Evolutionary conservation across 768 basidiomycete genomes (phyloP), one percentile per base, ranked within the genome.

Genomic region (Tylopilus intermedius): DNA sequence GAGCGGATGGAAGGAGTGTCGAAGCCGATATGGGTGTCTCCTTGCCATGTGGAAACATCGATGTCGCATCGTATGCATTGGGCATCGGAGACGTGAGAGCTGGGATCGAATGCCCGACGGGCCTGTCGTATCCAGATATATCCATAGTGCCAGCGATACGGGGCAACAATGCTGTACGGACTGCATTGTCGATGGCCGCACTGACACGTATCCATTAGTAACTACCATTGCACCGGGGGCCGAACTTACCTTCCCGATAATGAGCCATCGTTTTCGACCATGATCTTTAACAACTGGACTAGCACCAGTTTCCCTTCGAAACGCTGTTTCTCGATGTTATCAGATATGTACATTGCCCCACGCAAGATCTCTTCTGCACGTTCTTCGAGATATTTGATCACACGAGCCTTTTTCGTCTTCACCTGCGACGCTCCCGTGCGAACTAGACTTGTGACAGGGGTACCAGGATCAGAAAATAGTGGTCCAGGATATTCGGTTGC

Each of bases 191-290:
- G 13, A 89, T 75, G 53, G 82, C 74, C 38, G 86, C 71, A 47
- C 84, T 76, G 76, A 47, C 41, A 14, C 11, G 21, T n/a, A 47
- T 38, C n/a, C 44, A 29, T 69, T 33, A 69, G 67, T 18, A 50
- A 56, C 35, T 30, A 32, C 24, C 41, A 38, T 38, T 24, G n/a
- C 15, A 1, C 24, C 30, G n/a, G 37, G n/a, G 10, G 42, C 22
- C 21, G 43, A 33, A 24, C 21, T 64, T 68, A 97, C 94, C 83
- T 88, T 73, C 92, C 93, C 30, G 83, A 81, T 18, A 96, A 70
- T 49, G 82, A 81, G 0, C 96, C 95, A 57, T 98, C 94, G 57
- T 94, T 83, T 58, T 94, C 88, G 1, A 97, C 78, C 80, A 98
- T 79, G 8, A 88, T 72, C 63, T 78, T 85, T 42, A 98, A 69